Percentiles rank a stretch among this genome's conserved stretches.
These are phyloP conservation scores for Alternaria tenuissima DNA, from an alignment of 2,329 filamentous ascomycete species.

Conservation along the genomic window DNA sequence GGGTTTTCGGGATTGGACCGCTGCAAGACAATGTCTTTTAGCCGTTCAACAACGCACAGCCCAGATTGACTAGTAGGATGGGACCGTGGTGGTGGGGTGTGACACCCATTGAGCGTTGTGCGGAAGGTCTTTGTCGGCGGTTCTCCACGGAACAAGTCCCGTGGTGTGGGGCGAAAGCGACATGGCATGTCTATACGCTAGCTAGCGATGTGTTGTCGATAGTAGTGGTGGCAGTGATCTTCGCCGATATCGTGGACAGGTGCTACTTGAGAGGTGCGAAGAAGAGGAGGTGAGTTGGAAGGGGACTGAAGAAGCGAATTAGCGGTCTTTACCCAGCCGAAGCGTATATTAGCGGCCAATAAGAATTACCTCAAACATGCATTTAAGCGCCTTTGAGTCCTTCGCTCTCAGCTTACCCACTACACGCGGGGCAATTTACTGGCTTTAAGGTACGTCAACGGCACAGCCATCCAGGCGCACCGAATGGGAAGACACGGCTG, in stretches of 20 bases:
- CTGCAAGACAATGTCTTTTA: constrained; percentile 17
- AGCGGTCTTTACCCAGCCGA: constrained; percentile 26
- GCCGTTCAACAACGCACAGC: constrained; percentile 22
- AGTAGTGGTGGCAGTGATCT: constrained; percentile 19
- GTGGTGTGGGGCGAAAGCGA: constrained; percentile 14
- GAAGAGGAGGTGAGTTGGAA: constrained; percentile 15
- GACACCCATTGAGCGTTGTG: constrained; percentile 8
- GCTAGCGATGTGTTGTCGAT: not conserved
- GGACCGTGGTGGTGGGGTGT: constrained; percentile 13
- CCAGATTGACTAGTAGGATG: constrained; percentile 9
- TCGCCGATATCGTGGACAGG: constrained; percentile 3
- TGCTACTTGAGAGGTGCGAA: constrained; percentile 6
- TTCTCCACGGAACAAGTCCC: constrained; percentile 2
- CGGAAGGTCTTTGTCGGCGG: constrained; percentile 10
- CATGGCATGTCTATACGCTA: constrained; percentile 4
- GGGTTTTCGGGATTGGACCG: constrained; percentile 2
- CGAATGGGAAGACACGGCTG: constrained; percentile 38
- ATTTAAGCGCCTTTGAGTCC: constrained; percentile 43
- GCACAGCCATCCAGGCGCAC: constrained; percentile 29
- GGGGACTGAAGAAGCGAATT: constrained; percentile 29
- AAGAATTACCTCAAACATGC: constrained; percentile 22
- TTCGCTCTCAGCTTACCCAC: constrained; percentile 19
- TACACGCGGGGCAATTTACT: constrained; percentile 31
- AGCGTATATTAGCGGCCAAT: constrained; percentile 29
- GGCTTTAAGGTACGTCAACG: constrained; percentile 29